Percentiles rank a stretch among this genome's conserved stretches.
Conservation (phyloP, 768 basidiomycete genomes). For the Exsudoporus frostii region DNA sequence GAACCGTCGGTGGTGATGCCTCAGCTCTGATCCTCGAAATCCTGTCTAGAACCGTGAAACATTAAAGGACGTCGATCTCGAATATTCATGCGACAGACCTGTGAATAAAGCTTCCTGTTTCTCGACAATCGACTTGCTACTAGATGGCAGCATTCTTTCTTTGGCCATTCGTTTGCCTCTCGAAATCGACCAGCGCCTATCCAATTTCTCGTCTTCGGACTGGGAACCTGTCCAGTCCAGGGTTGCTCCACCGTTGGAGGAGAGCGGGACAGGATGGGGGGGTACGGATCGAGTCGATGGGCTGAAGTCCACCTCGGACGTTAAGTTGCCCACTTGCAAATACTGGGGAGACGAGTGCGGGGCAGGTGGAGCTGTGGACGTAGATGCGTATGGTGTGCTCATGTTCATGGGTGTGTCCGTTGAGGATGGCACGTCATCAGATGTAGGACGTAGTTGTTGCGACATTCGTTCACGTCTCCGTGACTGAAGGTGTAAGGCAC, state of each 20-base stretch:
- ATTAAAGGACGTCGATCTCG: neutral
- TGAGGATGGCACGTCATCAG: constrained; percentile 23
- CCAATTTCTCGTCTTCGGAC: constrained; percentile 53
- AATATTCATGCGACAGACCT: constrained; percentile 38
- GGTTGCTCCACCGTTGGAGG: constrained; percentile 64
- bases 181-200: constrained; percentile 60
- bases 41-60: constrained; percentile 43
- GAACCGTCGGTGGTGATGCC: constrained; percentile 50
- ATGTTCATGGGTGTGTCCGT: constrained; percentile 27
- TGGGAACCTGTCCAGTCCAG: constrained; percentile 69
- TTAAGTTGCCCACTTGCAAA: constrained; percentile 16
- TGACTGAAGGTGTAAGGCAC: constrained; percentile 69
- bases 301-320: constrained; percentile 64
- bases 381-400: constrained; percentile 30
- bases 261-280: constrained; percentile 65
- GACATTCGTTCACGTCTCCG: constrained; percentile 62
- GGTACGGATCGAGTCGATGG: constrained; percentile 51
- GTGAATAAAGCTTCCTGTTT: constrained; percentile 58
- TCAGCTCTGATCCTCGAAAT: constrained; percentile 50
- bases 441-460: constrained; percentile 18
- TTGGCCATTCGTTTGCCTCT: constrained; percentile 55
- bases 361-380: constrained; percentile 22
- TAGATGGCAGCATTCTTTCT: constrained; percentile 42
- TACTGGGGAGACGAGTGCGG: constrained; percentile 20
- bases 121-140: constrained; percentile 44